phyloP scores from a whole-genome alignment of 495 filamentous ascomycete genomes.

The Podospora anserina region DNA sequence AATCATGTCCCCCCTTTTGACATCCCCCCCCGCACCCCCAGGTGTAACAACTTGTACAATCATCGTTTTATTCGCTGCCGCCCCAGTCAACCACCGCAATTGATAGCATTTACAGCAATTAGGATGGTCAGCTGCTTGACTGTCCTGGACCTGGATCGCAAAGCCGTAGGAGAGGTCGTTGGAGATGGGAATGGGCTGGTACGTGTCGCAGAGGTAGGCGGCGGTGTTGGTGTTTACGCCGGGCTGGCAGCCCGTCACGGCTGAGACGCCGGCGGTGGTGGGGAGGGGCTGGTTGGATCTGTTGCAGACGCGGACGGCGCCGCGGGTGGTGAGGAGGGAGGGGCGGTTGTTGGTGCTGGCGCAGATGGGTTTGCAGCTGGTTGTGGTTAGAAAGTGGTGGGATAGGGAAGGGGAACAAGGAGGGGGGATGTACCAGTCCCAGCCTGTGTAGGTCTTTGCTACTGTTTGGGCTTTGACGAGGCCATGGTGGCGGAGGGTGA shows the following conservation, averaged over 20 bases:
- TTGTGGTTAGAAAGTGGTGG: background rate
- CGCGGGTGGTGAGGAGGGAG: constrained; percentile 15
- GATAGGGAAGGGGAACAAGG: background rate
- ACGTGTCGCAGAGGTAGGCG: constrained; percentile 46
- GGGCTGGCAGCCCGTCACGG: constrained; percentile 23
- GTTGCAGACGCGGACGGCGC: constrained; percentile 45
- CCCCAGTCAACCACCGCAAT: constrained; percentile 19
- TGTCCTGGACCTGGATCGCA: constrained; percentile 42
- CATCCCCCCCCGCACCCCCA: constrained; percentile 39
- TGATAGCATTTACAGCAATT: constrained; percentile 54
- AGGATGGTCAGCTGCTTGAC: constrained; percentile 19
- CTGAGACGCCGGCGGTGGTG: constrained; percentile 12
- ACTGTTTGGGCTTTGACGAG: constrained; percentile 10
- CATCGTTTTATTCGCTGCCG: constrained; percentile 48
- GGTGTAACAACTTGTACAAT: constrained; percentile 56
- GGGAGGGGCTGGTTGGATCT: constrained; percentile 37
- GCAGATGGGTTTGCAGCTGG: constrained; percentile 26
- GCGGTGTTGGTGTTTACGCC: constrained; percentile 33
- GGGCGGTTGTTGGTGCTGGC: constrained; percentile 9
- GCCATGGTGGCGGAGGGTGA: background rate
- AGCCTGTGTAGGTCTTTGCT: constrained; percentile 25
- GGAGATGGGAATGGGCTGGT: constrained; percentile 46
- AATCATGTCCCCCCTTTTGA: constrained; percentile 50
- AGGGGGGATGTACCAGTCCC: constrained; percentile 21
- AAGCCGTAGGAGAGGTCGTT: constrained; percentile 48